Base-by-base conservation (phyloP, 2,329 filamentous ascomycete species). In the Botrytis sinoallii region DNA sequence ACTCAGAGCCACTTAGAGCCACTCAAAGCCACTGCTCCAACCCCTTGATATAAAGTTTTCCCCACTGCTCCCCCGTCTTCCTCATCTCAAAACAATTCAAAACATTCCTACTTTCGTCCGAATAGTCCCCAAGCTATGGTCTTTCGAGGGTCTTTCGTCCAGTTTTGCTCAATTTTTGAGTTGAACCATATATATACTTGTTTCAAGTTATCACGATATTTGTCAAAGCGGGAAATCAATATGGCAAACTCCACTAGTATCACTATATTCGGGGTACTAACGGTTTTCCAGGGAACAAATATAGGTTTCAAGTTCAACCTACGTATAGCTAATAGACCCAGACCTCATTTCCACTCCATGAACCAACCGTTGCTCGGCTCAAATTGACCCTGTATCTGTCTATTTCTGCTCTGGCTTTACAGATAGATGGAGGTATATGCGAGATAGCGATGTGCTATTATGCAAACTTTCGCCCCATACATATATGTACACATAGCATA, bases 21-120 rank as follows among this genome's bases (percentile, higher is more conserved):
- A 40, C 22, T 61, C 59, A 61, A 29, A 63, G 60, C 38, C 38
- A 38, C 59, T 25, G 59, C 32, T 61, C 35, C 61, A 44, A 32
- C 61, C 61, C 40, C 61, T 65, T 65, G 61, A 65, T 65, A 32
- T 65, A 32, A 32, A 46, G 40, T n/a, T 65, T 65, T 46, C n/a
- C n/a, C 61, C 61, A 44, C 61, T 44, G 18, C 60, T 63, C 60
- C 22, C 38, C 38, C 25, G 61, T 44, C 25, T 42, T 64, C 38
- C 25, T 64, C 38, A 64, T 64, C 59, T 55, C 48, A 14, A n/a
- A 55, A 55, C 46, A 14, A n/a, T 55, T n/a, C 48, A 55, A 55
- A 55, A 55, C 48, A 55, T 55, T 55, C 48, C 48, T 57, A 57
- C 52, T 29, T 32, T 57, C n/a, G n/a, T 57, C n/a, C n/a, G 52